Conservation (phyloP, 2,329 filamentous ascomycete genomes). For the Zymoseptoria brevis region DNA sequence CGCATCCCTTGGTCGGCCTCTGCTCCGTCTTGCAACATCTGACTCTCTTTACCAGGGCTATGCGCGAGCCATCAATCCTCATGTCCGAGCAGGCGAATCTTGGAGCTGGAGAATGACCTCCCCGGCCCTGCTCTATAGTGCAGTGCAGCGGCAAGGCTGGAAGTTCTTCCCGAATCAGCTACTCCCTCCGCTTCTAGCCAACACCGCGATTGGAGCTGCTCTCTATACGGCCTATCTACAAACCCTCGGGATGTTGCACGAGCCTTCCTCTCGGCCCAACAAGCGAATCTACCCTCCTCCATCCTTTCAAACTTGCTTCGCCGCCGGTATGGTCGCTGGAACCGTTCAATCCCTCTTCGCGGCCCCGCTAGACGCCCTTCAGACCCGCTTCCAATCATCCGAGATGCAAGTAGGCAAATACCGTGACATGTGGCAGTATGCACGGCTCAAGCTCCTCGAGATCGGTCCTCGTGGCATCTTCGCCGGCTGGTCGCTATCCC, state of each 20-base stretch:
- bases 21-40: background rate
- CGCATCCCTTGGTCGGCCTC: background rate
- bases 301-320: conserved; percentile 53
- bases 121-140: conserved; percentile 60
- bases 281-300: conserved; percentile 66
- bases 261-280: conserved; percentile 52
- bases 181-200: conserved; percentile 66
- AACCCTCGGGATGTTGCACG: conserved; percentile 57
- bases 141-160: conserved; percentile 64
- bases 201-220: conserved; percentile 64
- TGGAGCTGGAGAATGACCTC: conserved; percentile 61
- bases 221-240: conserved; percentile 70
- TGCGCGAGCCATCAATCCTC: conserved; percentile 55
- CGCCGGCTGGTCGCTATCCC: conserved; percentile 61
- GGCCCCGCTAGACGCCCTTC: conserved; percentile 67
- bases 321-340: conserved; percentile 63
- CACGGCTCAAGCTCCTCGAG: conserved; percentile 57
- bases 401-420: conserved; percentile 54
- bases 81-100: conserved; percentile 37
- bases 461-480: conserved; percentile 67
- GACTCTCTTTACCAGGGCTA: conserved; percentile 41
- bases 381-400: conserved; percentile 60
- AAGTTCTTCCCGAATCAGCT: conserved; percentile 66
- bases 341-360: conserved; percentile 62
- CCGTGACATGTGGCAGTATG: conserved; percentile 67